Percentiles rank a stretch among this genome's conserved stretches.
These are phyloP conservation scores for Zasmidium citrigriseum DNA, from an alignment of 2,329 filamentous ascomycete species.

Conservation along the genomic window DNA sequence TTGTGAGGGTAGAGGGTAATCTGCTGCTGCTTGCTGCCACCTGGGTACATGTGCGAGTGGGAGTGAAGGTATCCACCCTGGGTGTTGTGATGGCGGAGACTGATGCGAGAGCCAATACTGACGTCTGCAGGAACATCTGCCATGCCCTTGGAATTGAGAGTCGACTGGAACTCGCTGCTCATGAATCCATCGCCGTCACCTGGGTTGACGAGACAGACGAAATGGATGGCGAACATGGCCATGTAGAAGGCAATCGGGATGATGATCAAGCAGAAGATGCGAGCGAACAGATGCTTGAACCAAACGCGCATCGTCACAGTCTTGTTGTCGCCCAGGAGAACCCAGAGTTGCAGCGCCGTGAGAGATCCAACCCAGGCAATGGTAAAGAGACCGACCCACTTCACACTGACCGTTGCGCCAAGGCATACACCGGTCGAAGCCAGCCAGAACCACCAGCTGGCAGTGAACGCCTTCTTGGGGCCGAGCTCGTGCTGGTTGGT, in stretches of 20 bases:
- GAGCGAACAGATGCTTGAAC: constrained; percentile 91
- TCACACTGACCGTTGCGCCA: constrained; percentile 90
- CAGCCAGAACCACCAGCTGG: constrained; percentile 98
- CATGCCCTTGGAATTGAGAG: constrained; percentile 95
- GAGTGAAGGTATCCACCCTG: constrained; percentile 98
- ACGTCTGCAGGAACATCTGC: constrained; percentile 92
- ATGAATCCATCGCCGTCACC: constrained; percentile 99
- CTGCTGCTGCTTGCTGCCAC: constrained; percentile 96
- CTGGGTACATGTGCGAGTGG: constrained; percentile 95
- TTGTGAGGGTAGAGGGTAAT: constrained; percentile 98
- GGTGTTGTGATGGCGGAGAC: constrained; percentile 90
- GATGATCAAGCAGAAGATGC: constrained; percentile 86
- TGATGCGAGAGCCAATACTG: constrained; percentile 81
- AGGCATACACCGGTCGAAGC: constrained; percentile 80
- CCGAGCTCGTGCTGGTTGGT: constrained; percentile 96
- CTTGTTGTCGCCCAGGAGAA: constrained; percentile 84
- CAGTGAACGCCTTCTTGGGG: constrained; percentile 80
- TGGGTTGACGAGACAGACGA: constrained; percentile 87
- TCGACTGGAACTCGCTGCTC: constrained; percentile 98
- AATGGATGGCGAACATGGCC: constrained; percentile 96
- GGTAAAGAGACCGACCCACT: constrained; percentile 98
- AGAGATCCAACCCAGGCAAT: constrained; percentile 96
- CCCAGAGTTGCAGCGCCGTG: constrained; percentile 91
- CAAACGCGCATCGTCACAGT: constrained; percentile 81
- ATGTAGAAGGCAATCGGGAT: constrained; percentile 91